Base-by-base conservation (phyloP, 2,329 filamentous ascomycete genomes). In the Ramularia endophylla region DNA sequence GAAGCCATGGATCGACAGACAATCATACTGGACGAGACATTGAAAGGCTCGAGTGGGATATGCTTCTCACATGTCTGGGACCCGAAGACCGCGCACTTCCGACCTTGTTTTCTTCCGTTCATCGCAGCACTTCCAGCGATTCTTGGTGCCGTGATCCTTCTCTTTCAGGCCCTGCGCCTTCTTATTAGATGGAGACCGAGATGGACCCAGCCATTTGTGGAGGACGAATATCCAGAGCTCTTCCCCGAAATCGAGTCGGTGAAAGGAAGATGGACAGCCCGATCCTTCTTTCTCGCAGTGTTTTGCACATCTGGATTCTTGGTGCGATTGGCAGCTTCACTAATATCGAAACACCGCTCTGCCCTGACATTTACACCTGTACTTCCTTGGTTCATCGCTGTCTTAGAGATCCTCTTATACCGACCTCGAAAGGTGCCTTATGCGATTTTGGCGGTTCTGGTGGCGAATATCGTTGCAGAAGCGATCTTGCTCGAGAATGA, bases 151-250 rank as follows among this genome's bases (percentile, higher is more conserved):
- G 27, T 65, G 13, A 48, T 70, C n/a, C 46, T 69, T 2, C 36
- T 68, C n/a, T 50, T 49, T 6, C 64, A 67, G 44, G 49, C 57
- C 4, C 27, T 68, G 3, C 47, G 56, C 19, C 37, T 65, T 3
- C 44, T 64, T 3, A 45, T 54, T n/a, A 40, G 47, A 4, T 62
- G 60, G 53, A 61, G 65, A 30, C 70, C 76, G 25, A 58, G 52
- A 60, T 80, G 77, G 75, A 67, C 66, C 15, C 63, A 54, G 35
- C 64, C 72, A 3, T 79, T 80, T 45, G 59, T 79, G 13, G 53
- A 65, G 13, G 73, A 77, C 20, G 38, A 44, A 18, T 22, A 44
- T n/a, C 43, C 52, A 36, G 33, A 22, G n/a, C 13, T 44, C 7
- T 17, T 19, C 6, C 16, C 20, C 15, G 50, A 57, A 25, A 34